Base-by-base conservation (phyloP, 1,284 basidiomycete species). In the Baeospora myosura region DNA sequence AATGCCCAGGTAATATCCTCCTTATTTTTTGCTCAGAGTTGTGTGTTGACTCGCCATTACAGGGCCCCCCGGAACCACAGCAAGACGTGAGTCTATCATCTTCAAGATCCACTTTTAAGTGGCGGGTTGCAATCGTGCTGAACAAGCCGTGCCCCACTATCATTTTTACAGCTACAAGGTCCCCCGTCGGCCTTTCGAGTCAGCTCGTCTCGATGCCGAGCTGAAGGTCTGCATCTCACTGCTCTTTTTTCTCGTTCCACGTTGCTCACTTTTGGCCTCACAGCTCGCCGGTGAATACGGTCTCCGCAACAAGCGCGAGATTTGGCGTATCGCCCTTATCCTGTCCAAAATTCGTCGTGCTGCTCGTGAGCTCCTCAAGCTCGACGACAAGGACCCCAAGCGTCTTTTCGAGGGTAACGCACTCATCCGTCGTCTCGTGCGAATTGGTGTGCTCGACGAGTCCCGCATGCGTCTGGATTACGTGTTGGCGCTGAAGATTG, bases 281-380 rank as follows among this genome's bases (percentile, higher is more conserved):
- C 52, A 92, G 91, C 92, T 98, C 70, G 93, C 93, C 50, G 95
- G 95, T 72, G 96, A 99, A 77, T 98, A 95, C 77, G 95, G 95
- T 71, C 90, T 98, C 61, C 90, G 94, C 69, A 98, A 98, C 89
- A 99, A 99, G 82, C 89, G 92, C 63, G 95, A 99, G 77, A 98
- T 98, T 74, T 98, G 95, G 95, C 90, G 96, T 63, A 98, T 99
- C 68, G 85, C 93, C 65, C 85, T 98, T 61, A 84, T 84, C 63
- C 85, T 99, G 48, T 98, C 96, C 63, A 98, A 99, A 81, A 98
- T 98, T 66, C 94, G 95, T 78, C 93, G 96, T 87, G 96, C 95
- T 50, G 96, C 95, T 54, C 95, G 95, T 88, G 95, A 98, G 76
- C 88, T 98, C 52, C 87, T 98, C 70, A 98, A 98, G 80, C 92